These are phyloP conservation scores for Albophoma yamanashiensis DNA, from an alignment of 2,329 filamentous ascomycete genomes.

Conservation along the genomic window DNA sequence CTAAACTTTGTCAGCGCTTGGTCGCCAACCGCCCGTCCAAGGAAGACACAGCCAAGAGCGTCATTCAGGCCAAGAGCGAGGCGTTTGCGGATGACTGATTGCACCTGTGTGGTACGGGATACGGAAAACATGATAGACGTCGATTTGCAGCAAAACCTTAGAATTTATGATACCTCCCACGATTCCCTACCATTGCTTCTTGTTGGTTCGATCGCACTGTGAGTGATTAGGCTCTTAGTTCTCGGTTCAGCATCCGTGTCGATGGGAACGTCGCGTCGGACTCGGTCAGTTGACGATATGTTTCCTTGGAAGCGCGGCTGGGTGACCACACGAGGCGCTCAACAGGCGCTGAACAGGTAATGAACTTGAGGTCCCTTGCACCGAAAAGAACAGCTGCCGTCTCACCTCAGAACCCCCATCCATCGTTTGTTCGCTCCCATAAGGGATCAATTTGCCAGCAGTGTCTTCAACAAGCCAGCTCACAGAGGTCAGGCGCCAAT, in stretches of 20 bases:
- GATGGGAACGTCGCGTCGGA: neutral
- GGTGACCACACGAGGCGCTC: neutral
- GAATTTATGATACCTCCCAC: neutral
- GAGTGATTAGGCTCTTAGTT: neutral
- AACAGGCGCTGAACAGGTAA: neutral
- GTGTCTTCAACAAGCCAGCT: neutral
- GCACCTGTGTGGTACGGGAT: neutral
- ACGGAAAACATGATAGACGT: neutral
- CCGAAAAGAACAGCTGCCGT: neutral
- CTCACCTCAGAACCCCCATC: neutral
- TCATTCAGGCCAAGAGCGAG: conserved; percentile 28
- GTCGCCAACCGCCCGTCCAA: conserved; percentile 37
- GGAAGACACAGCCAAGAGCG: conserved; percentile 21
- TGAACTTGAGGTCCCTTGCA: neutral
- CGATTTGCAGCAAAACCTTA: neutral
- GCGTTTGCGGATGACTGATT: conserved; percentile 27
- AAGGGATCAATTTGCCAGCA: neutral
- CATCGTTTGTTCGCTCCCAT: neutral
- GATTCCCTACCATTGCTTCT: neutral
- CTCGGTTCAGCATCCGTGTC: neutral
- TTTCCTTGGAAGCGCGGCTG: neutral
- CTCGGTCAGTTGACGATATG: neutral
- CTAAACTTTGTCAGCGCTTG: conserved; percentile 30
- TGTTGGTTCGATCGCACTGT: neutral
- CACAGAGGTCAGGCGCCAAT: neutral